Evolutionary conservation across 2,329 filamentous ascomycete species (phyloP).

Genomic region (Plenodomus tracheiphilus): DNA sequence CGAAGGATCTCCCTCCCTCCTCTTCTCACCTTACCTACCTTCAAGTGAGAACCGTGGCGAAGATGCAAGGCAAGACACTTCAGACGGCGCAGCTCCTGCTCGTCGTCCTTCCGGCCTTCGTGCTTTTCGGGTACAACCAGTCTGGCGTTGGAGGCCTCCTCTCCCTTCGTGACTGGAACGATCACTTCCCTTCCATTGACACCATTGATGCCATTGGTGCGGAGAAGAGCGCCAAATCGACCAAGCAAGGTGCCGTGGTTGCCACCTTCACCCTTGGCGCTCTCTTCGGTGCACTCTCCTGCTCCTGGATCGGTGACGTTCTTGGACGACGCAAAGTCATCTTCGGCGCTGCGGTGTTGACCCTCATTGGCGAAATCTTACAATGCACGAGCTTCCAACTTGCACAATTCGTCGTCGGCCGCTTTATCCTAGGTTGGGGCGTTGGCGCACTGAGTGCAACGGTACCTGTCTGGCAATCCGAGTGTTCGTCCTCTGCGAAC

Average conservation of each 20-base stretch:
- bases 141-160: slow-evolving; percentile 55
- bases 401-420: slow-evolving; percentile 52
- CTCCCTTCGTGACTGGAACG: slow-evolving; percentile 45
- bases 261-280: slow-evolving; percentile 53
- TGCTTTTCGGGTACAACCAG: slow-evolving; percentile 59
- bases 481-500: slow-evolving; percentile 45
- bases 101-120: slow-evolving; percentile 48
- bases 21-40: slow-evolving; percentile 15
- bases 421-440: slow-evolving; percentile 51
- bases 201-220: slow-evolving; percentile 50
- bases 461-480: slow-evolving; percentile 53
- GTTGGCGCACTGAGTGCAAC: slow-evolving; percentile 50
- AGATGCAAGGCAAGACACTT: slow-evolving; percentile 26
- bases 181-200: slow-evolving; percentile 55
- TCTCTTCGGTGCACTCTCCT: slow-evolving; percentile 52
- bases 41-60: background rate
- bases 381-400: slow-evolving; percentile 52
- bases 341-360: slow-evolving; percentile 46
- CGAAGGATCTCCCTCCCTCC: background rate
- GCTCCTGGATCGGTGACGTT: slow-evolving; percentile 50
- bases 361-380: slow-evolving; percentile 50
- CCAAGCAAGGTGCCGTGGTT: slow-evolving; percentile 51
- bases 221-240: slow-evolving; percentile 50
- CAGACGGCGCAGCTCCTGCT: slow-evolving; percentile 40
- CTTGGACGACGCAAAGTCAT: slow-evolving; percentile 53